Evolutionary conservation across 495 filamentous ascomycete genomes (phyloP), one percentile per base, ranked within the genome.

Genomic region (Podospora australis): DNA sequence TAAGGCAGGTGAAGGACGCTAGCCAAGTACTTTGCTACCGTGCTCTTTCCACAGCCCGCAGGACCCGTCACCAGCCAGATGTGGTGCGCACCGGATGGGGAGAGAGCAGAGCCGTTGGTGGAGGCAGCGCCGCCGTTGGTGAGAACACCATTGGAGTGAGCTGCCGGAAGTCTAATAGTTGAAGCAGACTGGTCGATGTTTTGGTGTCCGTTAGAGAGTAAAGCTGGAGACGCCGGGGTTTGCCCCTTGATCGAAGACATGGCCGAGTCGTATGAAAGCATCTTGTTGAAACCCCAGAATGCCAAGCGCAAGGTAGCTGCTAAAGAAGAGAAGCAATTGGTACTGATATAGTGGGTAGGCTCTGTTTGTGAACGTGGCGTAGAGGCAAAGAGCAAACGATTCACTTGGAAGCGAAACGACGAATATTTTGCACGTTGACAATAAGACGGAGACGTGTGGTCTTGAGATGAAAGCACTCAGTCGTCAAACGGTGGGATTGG

Each of bases 1-100:
- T 88, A 99, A 3, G 87, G 86, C 26, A 92, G 63, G 23, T 78
- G 71, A 13, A 96, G 77, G 25, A 78, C 68, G 10, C 78, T 71
- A 46, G 88, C 81, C 29, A 99, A 68, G 62, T 82, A 79, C 54
- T 86, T 74, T 44, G 89, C 94, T 35, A 97, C 83, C 8, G 92
- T 96, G 57, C 83, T 94, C 71, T 99, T 99, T 32, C 94, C 94
- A 58, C 90, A 96, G 11, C 94, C 94, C 14, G 94, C 90, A 13
- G 94, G 94, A 6, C 94, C 94, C 0, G 92, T 96, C n/a, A 99
- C 87, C 53, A 97, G 81, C 84, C 87, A 96, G 65, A 99, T 95
- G 64, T 96, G 90, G 6, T 23, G 40, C 53, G 87, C 86, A 51
- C 81, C 65, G 46, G 62, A 62, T 28, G 59, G 46, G 6, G 32